A percentile compares a stretch with the other conserved stretches of the same genome.
Evolutionary conservation across 352 stramenopile genomes (phyloP).

Genomic region (Globisporangium recalcitrans): DNA sequence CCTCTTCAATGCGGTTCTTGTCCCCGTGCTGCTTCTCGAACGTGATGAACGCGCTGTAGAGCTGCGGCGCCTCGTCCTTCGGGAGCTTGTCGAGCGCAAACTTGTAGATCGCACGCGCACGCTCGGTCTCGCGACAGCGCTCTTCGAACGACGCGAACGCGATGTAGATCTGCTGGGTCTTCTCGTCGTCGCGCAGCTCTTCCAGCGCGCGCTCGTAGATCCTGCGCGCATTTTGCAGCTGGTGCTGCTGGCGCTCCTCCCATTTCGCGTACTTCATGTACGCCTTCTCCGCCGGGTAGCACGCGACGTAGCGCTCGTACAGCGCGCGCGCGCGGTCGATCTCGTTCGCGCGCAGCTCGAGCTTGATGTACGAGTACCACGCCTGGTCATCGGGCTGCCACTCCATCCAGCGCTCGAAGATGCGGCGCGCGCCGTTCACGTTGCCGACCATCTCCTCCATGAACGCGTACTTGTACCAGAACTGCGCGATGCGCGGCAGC

Average conservation of each 20-base stretch:
- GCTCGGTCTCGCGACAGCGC: constrained; percentile 90
- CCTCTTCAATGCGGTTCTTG: constrained; percentile 93
- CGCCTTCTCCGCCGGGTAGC: constrained; percentile 83
- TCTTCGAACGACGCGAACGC: constrained; percentile 98
- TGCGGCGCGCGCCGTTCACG: constrained; percentile 86
- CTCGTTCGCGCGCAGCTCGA: constrained; percentile 93
- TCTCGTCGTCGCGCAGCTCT: constrained; percentile 84
- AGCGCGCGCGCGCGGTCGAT: constrained; percentile 84
- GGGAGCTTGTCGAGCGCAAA: constrained; percentile 77
- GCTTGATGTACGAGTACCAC: constrained; percentile 98
- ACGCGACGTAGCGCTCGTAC: constrained; percentile 93
- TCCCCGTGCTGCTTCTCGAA: constrained; percentile 99
- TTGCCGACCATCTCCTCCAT: constrained; percentile 99
- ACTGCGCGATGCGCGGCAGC: constrained; percentile 94
- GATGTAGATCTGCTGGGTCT: constrained; percentile 86
- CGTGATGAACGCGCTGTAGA: constrained; percentile 95
- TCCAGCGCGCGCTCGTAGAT: constrained; percentile 95
- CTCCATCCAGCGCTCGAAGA: constrained; percentile 97
- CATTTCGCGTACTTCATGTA: constrained; percentile 99
- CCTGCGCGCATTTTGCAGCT: constrained; percentile 88
- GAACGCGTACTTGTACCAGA: constrained; percentile 99
- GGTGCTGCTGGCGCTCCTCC: constrained; percentile 93
- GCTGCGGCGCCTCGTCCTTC: constrained; percentile 85
- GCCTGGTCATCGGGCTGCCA: constrained; percentile 98
- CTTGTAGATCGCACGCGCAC: constrained; percentile 87